Conservation (phyloP, 2,329 filamentous ascomycete species). For the Beauveria australis region DNA sequence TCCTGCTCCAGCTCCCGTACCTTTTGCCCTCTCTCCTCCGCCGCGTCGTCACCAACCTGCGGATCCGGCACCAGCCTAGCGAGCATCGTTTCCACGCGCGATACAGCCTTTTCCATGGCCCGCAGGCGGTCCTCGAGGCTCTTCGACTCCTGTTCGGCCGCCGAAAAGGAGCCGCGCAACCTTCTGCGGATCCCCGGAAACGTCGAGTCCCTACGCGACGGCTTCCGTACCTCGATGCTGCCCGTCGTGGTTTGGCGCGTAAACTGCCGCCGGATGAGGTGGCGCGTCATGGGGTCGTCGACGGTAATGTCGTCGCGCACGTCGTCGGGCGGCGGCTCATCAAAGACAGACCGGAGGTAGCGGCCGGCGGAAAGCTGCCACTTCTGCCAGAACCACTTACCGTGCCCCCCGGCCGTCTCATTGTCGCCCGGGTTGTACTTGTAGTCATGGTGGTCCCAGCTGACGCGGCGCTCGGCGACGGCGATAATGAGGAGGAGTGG, state of each 20-base stretch:
- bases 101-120: slow-evolving; percentile 41
- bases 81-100: slow-evolving; percentile 41
- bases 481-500: slow-evolving; percentile 67
- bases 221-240: slow-evolving; percentile 18
- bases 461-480: slow-evolving; percentile 58
- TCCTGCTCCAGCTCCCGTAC: slow-evolving; percentile 17
- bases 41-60: slow-evolving; percentile 16
- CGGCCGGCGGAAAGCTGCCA: slow-evolving; percentile 63
- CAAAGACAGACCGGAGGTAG: slow-evolving; percentile 65
- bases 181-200: slow-evolving; percentile 43
- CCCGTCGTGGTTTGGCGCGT: slow-evolving; percentile 34
- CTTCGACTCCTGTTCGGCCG: slow-evolving; percentile 33
- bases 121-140: slow-evolving; percentile 37
- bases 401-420: slow-evolving; percentile 14
- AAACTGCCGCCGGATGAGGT: slow-evolving; percentile 51
- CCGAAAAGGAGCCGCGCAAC: slow-evolving; percentile 40
- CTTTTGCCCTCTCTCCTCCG: slow-evolving; percentile 20
- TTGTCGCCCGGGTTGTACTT: slow-evolving; percentile 13
- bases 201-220: slow-evolving; percentile 47
- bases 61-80: slow-evolving; percentile 26
- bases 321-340: slow-evolving; percentile 57
- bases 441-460: slow-evolving; percentile 40
- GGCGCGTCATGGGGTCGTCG: slow-evolving; percentile 50
- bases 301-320: slow-evolving; percentile 49
- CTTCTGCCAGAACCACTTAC: slow-evolving; percentile 54